Base-by-base conservation (phyloP, 2,329 filamentous ascomycete genomes). In the Alternaria arbusti region DNA sequence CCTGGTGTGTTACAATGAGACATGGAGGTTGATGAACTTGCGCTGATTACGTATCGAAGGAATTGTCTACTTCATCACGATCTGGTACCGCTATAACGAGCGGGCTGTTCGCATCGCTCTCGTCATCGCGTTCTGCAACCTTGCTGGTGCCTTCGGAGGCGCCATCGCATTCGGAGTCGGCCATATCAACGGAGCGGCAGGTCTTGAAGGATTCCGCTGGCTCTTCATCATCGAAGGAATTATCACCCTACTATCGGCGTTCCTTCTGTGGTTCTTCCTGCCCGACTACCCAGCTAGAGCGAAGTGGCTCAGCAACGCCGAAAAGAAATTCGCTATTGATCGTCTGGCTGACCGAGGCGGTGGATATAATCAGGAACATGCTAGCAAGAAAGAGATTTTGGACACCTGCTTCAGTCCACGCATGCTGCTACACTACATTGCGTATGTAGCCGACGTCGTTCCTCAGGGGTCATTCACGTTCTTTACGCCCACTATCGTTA, bases 401-500 rank as follows among this genome's bases (percentile, higher is more conserved):
- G 47, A 54, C 13, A 54, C 57, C 11, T 59, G 47, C 20, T 46
- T 54, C 7, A 54, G 47, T 30, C 47, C 47, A 17, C 47, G 57
- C 4, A 54, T 59, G 36, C 25, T 59, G 47, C 12, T 54, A 26
- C 57, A 59, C 28, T 59, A 59, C 17, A 25, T 54, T 51, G 57
- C 47, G 25, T 54, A 59, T 20, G 36, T 54, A 30, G 57, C 47
- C 25, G 47, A 54, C 30, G 54, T 56, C 10, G 54, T 56, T 13
- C 57, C 50, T 20, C 57, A 55, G 44, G 50, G 57, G 6, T 66
- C 62, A 1, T 79, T 91, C 30, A 88, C 87, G 1, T 82, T 79
- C 80, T 91, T 84, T 77, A 85, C 90, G 0, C 90, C 90, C 0
- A 88, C 86, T 2, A 91, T 92, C 57, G 87, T 90, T 54, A 83